These are phyloP conservation scores for Annulohypoxylon maeteangense DNA, from an alignment of 495 filamentous ascomycete species.

Conservation along the genomic window DNA sequence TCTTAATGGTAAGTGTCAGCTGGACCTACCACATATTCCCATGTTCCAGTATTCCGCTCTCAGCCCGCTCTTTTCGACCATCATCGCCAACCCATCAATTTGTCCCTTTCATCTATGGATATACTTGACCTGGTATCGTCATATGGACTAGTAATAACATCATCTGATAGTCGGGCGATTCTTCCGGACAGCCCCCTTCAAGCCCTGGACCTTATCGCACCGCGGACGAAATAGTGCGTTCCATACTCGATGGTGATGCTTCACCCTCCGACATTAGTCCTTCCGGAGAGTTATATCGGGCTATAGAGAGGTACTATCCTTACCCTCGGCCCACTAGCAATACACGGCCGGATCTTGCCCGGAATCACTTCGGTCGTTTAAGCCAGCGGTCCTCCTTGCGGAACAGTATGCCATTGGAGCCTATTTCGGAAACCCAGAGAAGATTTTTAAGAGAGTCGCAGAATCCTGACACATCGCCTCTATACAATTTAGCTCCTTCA, in stretches of 20 bases:
- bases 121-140: background rate
- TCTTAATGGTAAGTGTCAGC: conserved; percentile 41
- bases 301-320: conserved; percentile 56
- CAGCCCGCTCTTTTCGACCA: background rate
- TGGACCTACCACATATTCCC: conserved; percentile 3
- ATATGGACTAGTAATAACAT: conserved; percentile 16
- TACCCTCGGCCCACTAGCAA: conserved; percentile 19
- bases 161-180: conserved; percentile 67
- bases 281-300: conserved; percentile 57
- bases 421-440: conserved; percentile 48
- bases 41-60: conserved; percentile 4
- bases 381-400: conserved; percentile 24
- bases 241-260: conserved; percentile 53
- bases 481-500: conserved; percentile 33
- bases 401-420: conserved; percentile 54
- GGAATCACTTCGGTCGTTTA: conserved; percentile 29
- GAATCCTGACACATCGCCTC: conserved; percentile 40
- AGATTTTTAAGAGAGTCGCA: conserved; percentile 53
- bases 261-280: conserved; percentile 49
- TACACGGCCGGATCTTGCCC: conserved; percentile 38
- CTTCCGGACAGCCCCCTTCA: conserved; percentile 65
- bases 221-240: conserved; percentile 54
- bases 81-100: background rate
- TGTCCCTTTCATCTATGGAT: background rate
- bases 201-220: conserved; percentile 51